Evolutionary conservation across 805 yeast genomes (phyloP).

Genomic region (Pichia membranifaciens): DNA sequence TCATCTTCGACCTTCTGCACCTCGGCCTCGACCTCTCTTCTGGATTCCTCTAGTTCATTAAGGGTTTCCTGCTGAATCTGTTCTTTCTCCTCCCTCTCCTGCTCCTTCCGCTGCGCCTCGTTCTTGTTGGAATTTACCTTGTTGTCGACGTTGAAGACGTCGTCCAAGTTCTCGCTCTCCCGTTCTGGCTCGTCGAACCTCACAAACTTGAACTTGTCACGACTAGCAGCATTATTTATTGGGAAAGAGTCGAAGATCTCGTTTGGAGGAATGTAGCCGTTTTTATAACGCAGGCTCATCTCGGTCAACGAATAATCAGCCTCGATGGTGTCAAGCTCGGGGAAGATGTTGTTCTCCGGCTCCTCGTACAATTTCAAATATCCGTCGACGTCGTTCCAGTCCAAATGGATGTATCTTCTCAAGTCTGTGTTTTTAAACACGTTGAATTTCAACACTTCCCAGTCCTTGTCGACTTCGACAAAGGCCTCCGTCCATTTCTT

Average conservation of each 20-base stretch:
- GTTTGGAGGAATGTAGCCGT: constrained; percentile 15
- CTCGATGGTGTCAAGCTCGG: constrained; percentile 11
- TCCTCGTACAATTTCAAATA: constrained; percentile 24
- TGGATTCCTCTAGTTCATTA: constrained; percentile 17
- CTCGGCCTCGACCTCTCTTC: constrained; percentile 30
- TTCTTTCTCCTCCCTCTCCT: constrained; percentile 14
- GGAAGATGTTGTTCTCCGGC: constrained; percentile 12
- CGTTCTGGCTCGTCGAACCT: constrained; percentile 23
- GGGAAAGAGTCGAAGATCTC: constrained; percentile 29
- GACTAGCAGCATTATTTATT: constrained; percentile 26
- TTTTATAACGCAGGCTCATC: constrained; percentile 11
- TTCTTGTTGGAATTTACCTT: constrained; percentile 17
- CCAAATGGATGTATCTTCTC: constrained; percentile 46
- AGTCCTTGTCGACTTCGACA: constrained; percentile 66
- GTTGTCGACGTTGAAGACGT: background rate
- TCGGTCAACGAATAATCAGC: constrained; percentile 9
- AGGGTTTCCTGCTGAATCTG: constrained; percentile 2
- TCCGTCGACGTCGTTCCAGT: constrained; percentile 65
- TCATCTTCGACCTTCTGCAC: constrained; percentile 11
- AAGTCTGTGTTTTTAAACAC: constrained; percentile 75
- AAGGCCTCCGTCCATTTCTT: constrained; percentile 77
- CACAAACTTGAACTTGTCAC: constrained; percentile 28
- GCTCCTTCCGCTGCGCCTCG: background rate
- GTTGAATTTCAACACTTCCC: constrained; percentile 64
- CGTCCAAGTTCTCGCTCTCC: constrained; percentile 2